A percentile compares a stretch with the other conserved stretches of the same genome.
These are phyloP conservation scores for Graphilbum sp. DNA, from an alignment of 2,329 filamentous ascomycete species.

Conservation along the genomic window DNA sequence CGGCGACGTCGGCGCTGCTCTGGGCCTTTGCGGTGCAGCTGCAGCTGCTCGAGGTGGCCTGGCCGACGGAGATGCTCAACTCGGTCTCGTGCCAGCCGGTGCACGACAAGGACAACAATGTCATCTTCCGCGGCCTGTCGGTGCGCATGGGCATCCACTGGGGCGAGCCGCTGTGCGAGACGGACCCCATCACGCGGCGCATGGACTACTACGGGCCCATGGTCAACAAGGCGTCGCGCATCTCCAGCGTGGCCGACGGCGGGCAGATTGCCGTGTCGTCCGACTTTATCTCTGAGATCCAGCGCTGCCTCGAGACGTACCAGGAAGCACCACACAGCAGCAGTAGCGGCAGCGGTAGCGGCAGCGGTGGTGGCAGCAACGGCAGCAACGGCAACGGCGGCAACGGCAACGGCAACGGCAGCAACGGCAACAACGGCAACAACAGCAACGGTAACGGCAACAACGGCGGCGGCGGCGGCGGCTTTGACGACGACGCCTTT, in stretches of 20 bases:
- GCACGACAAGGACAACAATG: conserved; percentile 64
- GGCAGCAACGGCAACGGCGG: background rate
- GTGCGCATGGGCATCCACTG: conserved; percentile 97
- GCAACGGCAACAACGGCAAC: background rate
- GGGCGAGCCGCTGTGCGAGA: conserved; percentile 86
- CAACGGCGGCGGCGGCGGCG: conserved; percentile 31
- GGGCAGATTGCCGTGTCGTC: conserved; percentile 94
- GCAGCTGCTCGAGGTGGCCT: conserved; percentile 71
- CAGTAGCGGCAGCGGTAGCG: conserved; percentile 29
- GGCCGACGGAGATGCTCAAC: conserved; percentile 84
- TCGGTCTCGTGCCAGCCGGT: conserved; percentile 73
- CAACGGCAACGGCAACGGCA: background rate
- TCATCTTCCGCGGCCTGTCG: conserved; percentile 87
- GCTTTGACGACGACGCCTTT: conserved; percentile 59
- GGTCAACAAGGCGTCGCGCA: conserved; percentile 93
- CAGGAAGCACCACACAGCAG: conserved; percentile 51
- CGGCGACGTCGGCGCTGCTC: conserved; percentile 79
- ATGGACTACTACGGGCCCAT: conserved; percentile 99
- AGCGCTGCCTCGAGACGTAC: conserved; percentile 75
- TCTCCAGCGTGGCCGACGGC: conserved; percentile 86
- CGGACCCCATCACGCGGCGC: conserved; percentile 85
- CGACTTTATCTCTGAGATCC: conserved; percentile 93
- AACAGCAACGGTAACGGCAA: background rate
- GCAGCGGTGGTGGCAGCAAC: background rate
- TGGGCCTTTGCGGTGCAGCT: conserved; percentile 96